Percentiles rank a stretch among this genome's conserved stretches.
Evolutionary conservation across 441 rosid species (phyloP).

Genomic region (Bocquillonia castaneifolia): DNA sequence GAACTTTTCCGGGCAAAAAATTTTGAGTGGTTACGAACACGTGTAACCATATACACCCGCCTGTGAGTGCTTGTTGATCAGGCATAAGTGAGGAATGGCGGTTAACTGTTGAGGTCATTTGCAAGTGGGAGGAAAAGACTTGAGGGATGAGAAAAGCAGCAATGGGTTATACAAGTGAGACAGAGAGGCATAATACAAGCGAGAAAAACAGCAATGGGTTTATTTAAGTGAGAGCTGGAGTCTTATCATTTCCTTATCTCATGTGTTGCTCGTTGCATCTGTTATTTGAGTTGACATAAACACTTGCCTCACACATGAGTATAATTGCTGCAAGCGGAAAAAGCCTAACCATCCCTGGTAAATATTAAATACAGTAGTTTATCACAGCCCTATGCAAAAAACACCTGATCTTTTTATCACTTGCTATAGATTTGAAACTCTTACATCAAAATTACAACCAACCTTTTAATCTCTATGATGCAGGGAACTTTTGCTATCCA

Average conservation of each 20-base stretch:
- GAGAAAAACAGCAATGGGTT: too few species aligned
- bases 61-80: neutral
- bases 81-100: neutral
- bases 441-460: neutral
- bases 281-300: too few species aligned
- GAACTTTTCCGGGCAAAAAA: too few species aligned
- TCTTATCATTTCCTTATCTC: too few species aligned
- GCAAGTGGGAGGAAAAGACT: neutral
- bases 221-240: too few species aligned
- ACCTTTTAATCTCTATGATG: neutral
- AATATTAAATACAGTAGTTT: neutral
- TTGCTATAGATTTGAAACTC: neutral
- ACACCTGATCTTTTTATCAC: neutral
- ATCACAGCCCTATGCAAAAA: neutral
- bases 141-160: neutral
- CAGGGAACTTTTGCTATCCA: conserved; percentile 8
- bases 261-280: too few species aligned
- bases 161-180: neutral
- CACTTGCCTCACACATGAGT: too few species aligned
- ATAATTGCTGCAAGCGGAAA: too few species aligned
- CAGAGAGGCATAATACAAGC: too few species aligned
- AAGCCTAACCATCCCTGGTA: too few species aligned
- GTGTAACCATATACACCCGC: too few species aligned
- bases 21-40: too few species aligned
- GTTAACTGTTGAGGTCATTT: neutral